phyloP scores from a whole-genome alignment of 192 early-diverging fungal genomes.

The Spizellomyces punctatus region DNA sequence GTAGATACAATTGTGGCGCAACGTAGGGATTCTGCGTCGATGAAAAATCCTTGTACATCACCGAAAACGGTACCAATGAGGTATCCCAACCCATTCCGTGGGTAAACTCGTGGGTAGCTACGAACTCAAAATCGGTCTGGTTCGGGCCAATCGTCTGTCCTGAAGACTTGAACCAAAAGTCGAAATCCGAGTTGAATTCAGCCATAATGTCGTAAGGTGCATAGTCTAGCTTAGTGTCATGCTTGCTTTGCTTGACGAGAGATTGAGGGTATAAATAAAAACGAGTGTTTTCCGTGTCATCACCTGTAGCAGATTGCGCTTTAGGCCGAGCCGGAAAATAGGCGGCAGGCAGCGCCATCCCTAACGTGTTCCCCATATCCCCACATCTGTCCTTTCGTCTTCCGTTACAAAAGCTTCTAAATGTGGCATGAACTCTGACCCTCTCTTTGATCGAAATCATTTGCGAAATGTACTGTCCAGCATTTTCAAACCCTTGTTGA shows the following conservation, averaged over 20 bases:
- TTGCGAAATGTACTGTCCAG: conserved; percentile 22
- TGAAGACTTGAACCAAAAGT: conserved; percentile 21
- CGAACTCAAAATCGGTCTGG: conserved; percentile 42
- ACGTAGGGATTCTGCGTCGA: conserved; percentile 25
- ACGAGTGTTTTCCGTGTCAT: not conserved
- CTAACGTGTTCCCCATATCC: conserved; percentile 17
- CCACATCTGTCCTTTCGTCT: not conserved
- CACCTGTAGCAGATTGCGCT: not conserved
- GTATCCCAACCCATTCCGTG: conserved; percentile 46
- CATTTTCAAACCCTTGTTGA: conserved; percentile 24
- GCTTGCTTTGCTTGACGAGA: conserved; percentile 34
- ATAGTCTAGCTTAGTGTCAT: conserved; percentile 17
- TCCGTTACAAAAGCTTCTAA: conserved; percentile 35
- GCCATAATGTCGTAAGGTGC: conserved; percentile 34
- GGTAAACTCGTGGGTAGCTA: conserved; percentile 43
- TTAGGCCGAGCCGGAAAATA: conserved; percentile 28
- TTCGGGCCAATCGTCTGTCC: conserved; percentile 27
- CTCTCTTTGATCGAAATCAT: conserved; percentile 13
- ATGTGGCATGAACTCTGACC: conserved; percentile 29
- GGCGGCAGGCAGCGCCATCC: conserved; percentile 25
- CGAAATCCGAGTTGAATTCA: conserved; percentile 40
- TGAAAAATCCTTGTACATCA: conserved; percentile 6
- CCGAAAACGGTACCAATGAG: conserved; percentile 12
- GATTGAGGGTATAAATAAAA: conserved; percentile 37
- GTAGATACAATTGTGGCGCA: conserved; percentile 32